Evolutionary conservation across 768 basidiomycete species (phyloP), one percentile per base, ranked within the genome.

Genomic region (Galerina sulciceps): DNA sequence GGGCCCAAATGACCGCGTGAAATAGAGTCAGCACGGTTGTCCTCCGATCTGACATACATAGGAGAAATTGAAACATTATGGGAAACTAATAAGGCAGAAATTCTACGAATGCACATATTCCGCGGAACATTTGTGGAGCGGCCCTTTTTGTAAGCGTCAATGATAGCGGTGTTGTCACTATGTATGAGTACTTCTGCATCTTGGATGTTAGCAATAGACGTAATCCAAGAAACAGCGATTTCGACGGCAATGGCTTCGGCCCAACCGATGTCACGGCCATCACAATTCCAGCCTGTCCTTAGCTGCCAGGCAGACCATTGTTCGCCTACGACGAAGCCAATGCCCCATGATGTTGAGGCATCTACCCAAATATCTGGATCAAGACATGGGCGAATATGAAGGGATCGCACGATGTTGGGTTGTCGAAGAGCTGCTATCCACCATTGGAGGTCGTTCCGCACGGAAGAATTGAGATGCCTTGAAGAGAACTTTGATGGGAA

Each of bases 271-370:
- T 69, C 53, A 0, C 67, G 54, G n/a, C 55, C 57, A 0, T 45
- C 48, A 3, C 37, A 43, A 18, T 65, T 53, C 69, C 67, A 71
- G 4, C 40, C 57, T 0, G 31, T 13, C 5, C 0, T 0, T 0
- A 74, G 57, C 10, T 51, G 42, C 64, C 67, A 77, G 0, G 72
- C 69, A 10, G 62, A 69, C 76, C 76, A 81, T 1, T 36, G 18
- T 1, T 47, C 49, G 0, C 60, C 61, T 9, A 71, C 43, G 5
- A 73, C 31, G 4, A 79, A 34, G 1, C 80, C 78, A 31, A 81
- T 72, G 10, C 79, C 79, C 72, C 72, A 79, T 0, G 62, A 65
- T 0, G 76, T 79, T 0, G 74, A 77, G 0, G 76, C 75, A 53
- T 79, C 77, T 4, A 76, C 75, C 40, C 44, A 78, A 9, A 78